A percentile compares a stretch with the other conserved stretches of the same genome.
Conservation (phyloP, 441 rosid genomes). For the Mallotus japonicus region DNA sequence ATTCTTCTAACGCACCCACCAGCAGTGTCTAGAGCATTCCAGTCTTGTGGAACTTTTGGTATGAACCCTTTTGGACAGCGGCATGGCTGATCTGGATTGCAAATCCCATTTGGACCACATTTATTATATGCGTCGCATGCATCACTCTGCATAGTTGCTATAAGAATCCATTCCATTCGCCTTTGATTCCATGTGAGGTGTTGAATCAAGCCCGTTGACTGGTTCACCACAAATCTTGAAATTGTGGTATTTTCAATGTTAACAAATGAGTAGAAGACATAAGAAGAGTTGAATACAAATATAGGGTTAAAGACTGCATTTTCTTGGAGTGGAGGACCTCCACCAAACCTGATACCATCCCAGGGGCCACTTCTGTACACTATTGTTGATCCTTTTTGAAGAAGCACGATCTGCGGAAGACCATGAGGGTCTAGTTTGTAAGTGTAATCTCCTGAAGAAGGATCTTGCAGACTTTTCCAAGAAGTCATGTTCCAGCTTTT, state of each 20-base stretch:
- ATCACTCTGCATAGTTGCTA: constrained; percentile 8
- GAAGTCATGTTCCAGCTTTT: constrained; percentile 20
- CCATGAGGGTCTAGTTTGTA: constrained; percentile 16
- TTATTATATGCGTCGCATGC: constrained; percentile 15
- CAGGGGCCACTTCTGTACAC: constrained; percentile 26
- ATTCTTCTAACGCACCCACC: constrained; percentile 31
- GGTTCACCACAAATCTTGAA: constrained; percentile 23
- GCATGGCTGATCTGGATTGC: constrained; percentile 25
- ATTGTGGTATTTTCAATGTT: constrained; percentile 15
- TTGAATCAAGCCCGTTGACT: constrained; percentile 15
- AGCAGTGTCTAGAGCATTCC: constrained; percentile 20
- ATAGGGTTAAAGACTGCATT: constrained; percentile 1
- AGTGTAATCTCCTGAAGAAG: constrained; percentile 21
- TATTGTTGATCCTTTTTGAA: not conserved
- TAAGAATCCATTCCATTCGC: constrained; percentile 14
- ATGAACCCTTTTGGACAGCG: constrained; percentile 41
- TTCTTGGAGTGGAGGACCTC: constrained; percentile 12
- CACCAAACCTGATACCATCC: constrained; percentile 28
- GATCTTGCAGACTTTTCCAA: constrained; percentile 27
- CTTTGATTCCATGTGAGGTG: constrained; percentile 21
- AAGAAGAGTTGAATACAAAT: constrained; percentile 3
- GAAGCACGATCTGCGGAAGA: constrained; percentile 22
- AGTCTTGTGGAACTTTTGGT: constrained; percentile 29
- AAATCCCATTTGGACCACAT: constrained; percentile 29
- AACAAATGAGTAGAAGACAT: constrained; percentile 19